Evolutionary conservation across 148 eudicot genomes (phyloP).

Genomic region (Camellia japonica): DNA sequence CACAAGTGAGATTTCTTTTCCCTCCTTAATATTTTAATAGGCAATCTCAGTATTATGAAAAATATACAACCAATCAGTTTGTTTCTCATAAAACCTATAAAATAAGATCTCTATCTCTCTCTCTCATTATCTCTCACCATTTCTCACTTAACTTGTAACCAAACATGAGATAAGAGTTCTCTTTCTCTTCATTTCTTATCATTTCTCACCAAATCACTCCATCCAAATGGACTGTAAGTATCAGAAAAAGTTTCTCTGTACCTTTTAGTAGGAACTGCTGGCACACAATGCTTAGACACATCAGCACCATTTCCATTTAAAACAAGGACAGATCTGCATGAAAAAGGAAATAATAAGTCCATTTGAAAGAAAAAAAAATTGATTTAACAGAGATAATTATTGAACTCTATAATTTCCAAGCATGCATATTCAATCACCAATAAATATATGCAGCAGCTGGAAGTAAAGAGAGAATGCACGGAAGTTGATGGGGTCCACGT

Average conservation of each 20-base stretch:
- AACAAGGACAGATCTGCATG: conserved; percentile 57
- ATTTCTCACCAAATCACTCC: no score
- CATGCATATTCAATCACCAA: neutral
- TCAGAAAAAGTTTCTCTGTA: neutral
- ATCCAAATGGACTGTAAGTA: no score
- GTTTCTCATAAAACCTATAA: no score
- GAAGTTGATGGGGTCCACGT: neutral
- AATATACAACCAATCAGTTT: no score
- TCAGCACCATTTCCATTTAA: conserved; percentile 62
- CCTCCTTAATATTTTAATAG: no score
- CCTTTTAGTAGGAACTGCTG: conserved; percentile 62
- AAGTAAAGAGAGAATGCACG: conserved; percentile 3
- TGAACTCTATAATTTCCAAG: neutral
- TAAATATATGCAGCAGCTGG: neutral
- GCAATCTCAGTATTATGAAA: no score
- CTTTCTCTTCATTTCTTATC: no score
- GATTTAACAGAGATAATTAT: neutral
- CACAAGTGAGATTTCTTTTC: no score
- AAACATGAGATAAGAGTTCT: no score
- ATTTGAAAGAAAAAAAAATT: neutral
- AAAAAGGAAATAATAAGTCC: neutral
- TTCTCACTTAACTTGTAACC: no score
- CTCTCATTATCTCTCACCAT: no score
- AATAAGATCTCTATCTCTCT: no score
- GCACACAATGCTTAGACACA: conserved; percentile 68